Conservation (phyloP, 306 rosid species). For the Abrus pulchellus region DNA sequence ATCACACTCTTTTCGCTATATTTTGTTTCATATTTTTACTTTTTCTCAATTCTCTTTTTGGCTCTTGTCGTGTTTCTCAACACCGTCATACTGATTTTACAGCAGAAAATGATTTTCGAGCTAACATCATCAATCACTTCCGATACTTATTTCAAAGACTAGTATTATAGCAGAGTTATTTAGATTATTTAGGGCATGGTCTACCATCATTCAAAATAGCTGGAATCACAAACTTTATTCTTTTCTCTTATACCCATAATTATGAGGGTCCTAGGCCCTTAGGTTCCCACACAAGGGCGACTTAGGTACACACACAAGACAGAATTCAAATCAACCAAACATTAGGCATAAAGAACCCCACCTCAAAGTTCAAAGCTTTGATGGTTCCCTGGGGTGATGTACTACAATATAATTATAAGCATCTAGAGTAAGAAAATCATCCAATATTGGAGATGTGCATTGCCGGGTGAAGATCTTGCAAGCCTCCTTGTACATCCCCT, state of each 20-base stretch:
- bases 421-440: conserved; percentile 88
- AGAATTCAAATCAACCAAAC: conserved; percentile 30
- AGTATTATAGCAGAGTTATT: too few species aligned
- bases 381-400: conserved; percentile 61
- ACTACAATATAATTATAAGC: conserved; percentile 73
- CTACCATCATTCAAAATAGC: conserved; percentile 15
- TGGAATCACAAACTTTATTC: conserved; percentile 20
- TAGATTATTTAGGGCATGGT: not conserved
- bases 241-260: not conserved
- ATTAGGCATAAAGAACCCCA: not conserved
- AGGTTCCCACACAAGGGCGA: not conserved
- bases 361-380: conserved; percentile 60
- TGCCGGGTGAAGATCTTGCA: conserved; percentile 73
- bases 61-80: too few species aligned
- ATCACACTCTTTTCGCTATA: too few species aligned
- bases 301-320: conserved; percentile 28
- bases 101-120: not conserved
- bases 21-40: too few species aligned
- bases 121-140: not conserved
- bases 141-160: not conserved
- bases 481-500: conserved; percentile 82
- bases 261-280: not conserved
- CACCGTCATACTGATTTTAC: not conserved
- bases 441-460: conserved; percentile 75
- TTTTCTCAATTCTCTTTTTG: too few species aligned